Percentiles rank a stretch among this genome's conserved stretches.
phyloP scores from a whole-genome alignment of 1,139 yeast genomes.

The Scheffersomyces segobiensis region DNA sequence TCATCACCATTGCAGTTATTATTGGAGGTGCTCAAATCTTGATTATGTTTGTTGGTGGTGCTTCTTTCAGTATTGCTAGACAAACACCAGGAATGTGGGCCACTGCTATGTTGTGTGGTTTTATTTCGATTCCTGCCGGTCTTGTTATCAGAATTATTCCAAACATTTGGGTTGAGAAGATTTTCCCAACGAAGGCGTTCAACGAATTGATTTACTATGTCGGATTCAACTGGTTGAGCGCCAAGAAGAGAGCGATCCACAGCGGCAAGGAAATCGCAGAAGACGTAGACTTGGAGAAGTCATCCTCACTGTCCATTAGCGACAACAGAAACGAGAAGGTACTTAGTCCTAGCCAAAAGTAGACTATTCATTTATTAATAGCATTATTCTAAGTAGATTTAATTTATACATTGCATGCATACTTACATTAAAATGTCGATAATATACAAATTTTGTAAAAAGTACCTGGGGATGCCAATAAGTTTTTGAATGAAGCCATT shows the following conservation, averaged over 20 bases:
- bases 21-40: conserved; percentile 84
- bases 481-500: too few species aligned
- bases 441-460: too few species aligned
- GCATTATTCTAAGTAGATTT: neutral
- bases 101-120: conserved; percentile 81
- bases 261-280: neutral
- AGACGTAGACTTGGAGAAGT: neutral
- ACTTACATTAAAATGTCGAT: neutral
- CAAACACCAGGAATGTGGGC: conserved; percentile 91
- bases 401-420: neutral
- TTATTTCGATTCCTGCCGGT: conserved; percentile 81
- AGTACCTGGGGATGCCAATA: too few species aligned
- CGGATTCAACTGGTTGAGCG: conserved; percentile 47
- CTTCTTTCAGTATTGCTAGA: conserved; percentile 80
- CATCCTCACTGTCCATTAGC: neutral
- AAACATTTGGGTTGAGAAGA: conserved; percentile 67
- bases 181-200: conserved; percentile 69
- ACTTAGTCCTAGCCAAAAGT: neutral
- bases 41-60: conserved; percentile 97
- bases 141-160: conserved; percentile 75
- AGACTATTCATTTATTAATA: neutral
- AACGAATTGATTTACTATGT: conserved; percentile 44
- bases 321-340: neutral
- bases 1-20: conserved; percentile 65
- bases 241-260: conserved; percentile 23